A percentile compares a stretch with the other conserved stretches of the same genome.
Conservation (phyloP, 495 filamentous ascomycete species). For the Hyphodiscus hymeniophilus region DNA sequence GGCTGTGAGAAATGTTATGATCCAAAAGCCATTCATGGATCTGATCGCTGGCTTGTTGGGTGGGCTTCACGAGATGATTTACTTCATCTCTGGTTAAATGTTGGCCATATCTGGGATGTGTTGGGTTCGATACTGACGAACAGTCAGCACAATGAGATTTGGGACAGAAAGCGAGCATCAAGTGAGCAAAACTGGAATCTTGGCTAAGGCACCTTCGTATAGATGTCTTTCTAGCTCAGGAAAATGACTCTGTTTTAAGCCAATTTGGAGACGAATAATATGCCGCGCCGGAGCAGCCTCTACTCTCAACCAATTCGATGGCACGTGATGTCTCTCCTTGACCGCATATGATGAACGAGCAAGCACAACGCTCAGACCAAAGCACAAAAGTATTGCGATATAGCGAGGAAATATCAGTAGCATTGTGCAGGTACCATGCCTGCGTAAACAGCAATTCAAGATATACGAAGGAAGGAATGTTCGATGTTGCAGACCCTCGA, state of each 20-base stretch:
- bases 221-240: constrained; percentile 40
- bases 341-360: constrained; percentile 34
- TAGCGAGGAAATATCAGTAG: no score
- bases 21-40: constrained; percentile 39
- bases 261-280: constrained; percentile 41
- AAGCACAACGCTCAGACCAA: no score
- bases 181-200: not conserved
- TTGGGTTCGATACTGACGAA: constrained; percentile 30
- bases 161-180: no score
- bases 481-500: no score
- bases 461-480: no score
- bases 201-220: constrained; percentile 33
- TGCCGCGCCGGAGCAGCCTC: constrained; percentile 30
- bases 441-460: no score
- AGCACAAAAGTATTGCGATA: no score
- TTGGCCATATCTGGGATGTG: constrained; percentile 35
- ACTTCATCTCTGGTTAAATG: constrained; percentile 32
- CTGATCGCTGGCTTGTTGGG: constrained; percentile 32
- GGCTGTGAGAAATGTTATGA: constrained; percentile 32
- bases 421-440: no score
- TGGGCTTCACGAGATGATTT: constrained; percentile 24
- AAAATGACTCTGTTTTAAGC: constrained; percentile 41
- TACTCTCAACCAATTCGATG: constrained; percentile 36
- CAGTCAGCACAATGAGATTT: no score
- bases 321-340: constrained; percentile 43